Base-by-base conservation (phyloP, 257 asterid genomes). In the Jaltomata sinuosa region DNA sequence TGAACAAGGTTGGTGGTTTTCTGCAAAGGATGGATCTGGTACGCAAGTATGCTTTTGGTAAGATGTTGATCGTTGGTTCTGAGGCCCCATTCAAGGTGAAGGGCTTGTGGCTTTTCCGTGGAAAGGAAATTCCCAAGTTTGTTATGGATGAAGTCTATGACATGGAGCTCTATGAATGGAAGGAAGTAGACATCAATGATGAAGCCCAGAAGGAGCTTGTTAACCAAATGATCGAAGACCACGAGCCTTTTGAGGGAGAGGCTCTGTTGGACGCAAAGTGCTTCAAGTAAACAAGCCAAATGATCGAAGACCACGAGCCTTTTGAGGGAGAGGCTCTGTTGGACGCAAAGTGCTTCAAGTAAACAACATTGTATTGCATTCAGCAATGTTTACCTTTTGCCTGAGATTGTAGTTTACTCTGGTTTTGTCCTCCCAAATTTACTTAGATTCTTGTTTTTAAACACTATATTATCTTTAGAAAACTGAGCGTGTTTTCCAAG, bases 331-430 rank as follows among this genome's bases (percentile, higher is more conserved):
- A 96, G 91, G 84, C 92, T 34, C 87, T 96, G 84, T 84, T 93
- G 90, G 99, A 96, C 19, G 99, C 99, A 1, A 96, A 94, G 90
- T 96, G 99, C 85, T 96, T 96, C 91, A 96, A 96, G 92, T 96
- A 92, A 90, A 77, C 42, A 88, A 77, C 42, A 31, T 0, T 25
- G 7, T 38, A 32, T 29, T 62, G 72, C 76, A 59, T 38, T 15
- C 25, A 21, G 15, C 54, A 32, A 59, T 82, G 49, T 4, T n/a
- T 65, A 3, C 22, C 11, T 21, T 25, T 82, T 49, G 0, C 52
- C 55, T 8, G 55, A 80, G 62, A 22, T n/a, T 64, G 50, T 47
- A 82, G 80, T 71, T 47, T 82, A 47, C 32, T 27, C 38, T 47
- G 19, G 61, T 65, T 65, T 38, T 65, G 85, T 18, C 77, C 61